Evolutionary conservation across 495 filamentous ascomycete species (phyloP).

Genomic region (Penicillium flavigenum): DNA sequence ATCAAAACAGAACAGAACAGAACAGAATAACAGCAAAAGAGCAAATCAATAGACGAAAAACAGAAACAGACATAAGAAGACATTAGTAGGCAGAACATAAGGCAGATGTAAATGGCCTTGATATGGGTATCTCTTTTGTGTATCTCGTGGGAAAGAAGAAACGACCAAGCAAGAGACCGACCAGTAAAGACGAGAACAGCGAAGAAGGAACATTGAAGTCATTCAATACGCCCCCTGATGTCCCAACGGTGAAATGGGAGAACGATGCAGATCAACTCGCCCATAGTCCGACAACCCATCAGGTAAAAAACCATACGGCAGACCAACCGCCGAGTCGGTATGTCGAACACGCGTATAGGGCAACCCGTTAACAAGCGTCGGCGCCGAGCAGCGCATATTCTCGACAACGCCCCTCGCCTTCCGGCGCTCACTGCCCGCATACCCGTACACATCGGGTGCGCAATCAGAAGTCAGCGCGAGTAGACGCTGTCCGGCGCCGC

Average conservation of each 20-base stretch:
- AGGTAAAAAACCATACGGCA: slow-evolving; percentile 16
- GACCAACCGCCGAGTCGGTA: slow-evolving; percentile 16
- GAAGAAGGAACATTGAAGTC: not conserved
- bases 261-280: slow-evolving; percentile 25
- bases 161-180: slow-evolving; percentile 1
- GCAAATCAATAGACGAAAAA: not conserved
- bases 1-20: not conserved
- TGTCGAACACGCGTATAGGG: slow-evolving; percentile 38
- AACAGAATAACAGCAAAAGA: not conserved
- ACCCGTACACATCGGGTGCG: slow-evolving; percentile 36
- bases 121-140: slow-evolving; percentile 16
- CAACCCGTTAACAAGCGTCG: slow-evolving; percentile 39
- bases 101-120: slow-evolving; percentile 3
- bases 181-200: not conserved
- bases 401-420: slow-evolving; percentile 20
- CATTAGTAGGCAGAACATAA: not conserved
- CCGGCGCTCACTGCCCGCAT: slow-evolving; percentile 29
- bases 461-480: slow-evolving; percentile 24
- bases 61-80: not conserved
- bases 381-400: slow-evolving; percentile 16
- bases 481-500: slow-evolving; percentile 19
- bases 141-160: slow-evolving; percentile 7
- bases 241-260: slow-evolving; percentile 30
- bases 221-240: slow-evolving; percentile 27
- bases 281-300: slow-evolving; percentile 28